These are phyloP conservation scores for Mycocentrospora acerina DNA, from an alignment of 2,329 filamentous ascomycete species.

Conservation along the genomic window DNA sequence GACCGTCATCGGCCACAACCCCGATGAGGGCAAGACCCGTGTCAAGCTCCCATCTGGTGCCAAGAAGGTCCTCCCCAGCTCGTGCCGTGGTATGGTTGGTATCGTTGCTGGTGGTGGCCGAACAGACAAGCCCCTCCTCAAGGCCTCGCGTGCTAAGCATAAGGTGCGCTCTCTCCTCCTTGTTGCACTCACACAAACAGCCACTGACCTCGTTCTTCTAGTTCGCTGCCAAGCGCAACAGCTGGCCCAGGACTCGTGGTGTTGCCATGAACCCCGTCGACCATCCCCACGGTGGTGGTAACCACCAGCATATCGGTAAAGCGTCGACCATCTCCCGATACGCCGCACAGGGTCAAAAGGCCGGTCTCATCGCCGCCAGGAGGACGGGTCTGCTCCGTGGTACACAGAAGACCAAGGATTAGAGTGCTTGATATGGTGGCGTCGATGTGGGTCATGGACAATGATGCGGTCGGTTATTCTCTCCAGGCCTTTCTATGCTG, in stretches of 20 bases:
- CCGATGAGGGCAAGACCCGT: constrained; percentile 91
- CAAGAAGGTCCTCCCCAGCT: constrained; percentile 97
- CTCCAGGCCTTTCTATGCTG: constrained; percentile 40
- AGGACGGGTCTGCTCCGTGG: constrained; percentile 99
- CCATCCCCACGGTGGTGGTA: constrained; percentile 81
- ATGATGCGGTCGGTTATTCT: constrained; percentile 40
- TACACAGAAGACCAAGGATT: constrained; percentile 99
- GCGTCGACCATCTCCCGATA: constrained; percentile 99
- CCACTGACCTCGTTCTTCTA: constrained; percentile 5
- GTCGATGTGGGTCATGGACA: constrained; percentile 30
- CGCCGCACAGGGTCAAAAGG: constrained; percentile 98
- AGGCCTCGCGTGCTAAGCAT: constrained; percentile 99
- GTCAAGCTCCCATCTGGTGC: constrained; percentile 98
- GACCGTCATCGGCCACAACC: constrained; percentile 59
- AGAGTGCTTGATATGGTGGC: constrained; percentile 33
- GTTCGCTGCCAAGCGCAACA: constrained; percentile 99
- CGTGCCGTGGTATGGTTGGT: constrained; percentile 95
- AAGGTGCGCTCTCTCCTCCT: constrained; percentile 57
- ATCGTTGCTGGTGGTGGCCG: constrained; percentile 99
- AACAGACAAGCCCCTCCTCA: constrained; percentile 99
- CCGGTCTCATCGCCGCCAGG: constrained; percentile 99
- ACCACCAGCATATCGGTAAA: constrained; percentile 99
- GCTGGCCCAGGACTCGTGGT: constrained; percentile 99
- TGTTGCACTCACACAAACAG: constrained; percentile 7
- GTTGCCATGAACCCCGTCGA: constrained; percentile 99